Evolutionary conservation across 352 stramenopile species (phyloP).

Genomic region (Pseudoperonospora humuli): DNA sequence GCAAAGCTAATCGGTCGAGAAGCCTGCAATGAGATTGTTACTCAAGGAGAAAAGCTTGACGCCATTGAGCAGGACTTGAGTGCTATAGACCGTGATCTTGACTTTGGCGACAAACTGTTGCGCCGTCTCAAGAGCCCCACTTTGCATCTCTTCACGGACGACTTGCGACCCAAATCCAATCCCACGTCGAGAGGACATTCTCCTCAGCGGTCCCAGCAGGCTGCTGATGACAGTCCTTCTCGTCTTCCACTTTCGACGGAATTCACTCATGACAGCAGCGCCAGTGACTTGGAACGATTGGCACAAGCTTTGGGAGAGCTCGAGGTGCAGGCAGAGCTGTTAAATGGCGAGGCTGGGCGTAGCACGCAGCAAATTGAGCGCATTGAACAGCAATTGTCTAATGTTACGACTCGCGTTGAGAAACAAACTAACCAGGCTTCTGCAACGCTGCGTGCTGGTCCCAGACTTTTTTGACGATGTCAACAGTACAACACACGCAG

Average conservation of each 20-base stretch:
- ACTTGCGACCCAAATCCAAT: slow-evolving; percentile 15
- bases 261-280: slow-evolving; percentile 7
- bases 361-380: slow-evolving; percentile 70
- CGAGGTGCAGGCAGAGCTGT: slow-evolving; percentile 53
- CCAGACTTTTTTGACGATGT: slow-evolving; percentile 32
- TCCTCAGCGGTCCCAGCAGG: slow-evolving; percentile 14
- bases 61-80: too few species aligned
- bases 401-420: slow-evolving; percentile 60
- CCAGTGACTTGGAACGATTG: slow-evolving; percentile 55
- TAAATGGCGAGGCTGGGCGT: slow-evolving; percentile 59
- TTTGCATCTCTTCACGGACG: slow-evolving; percentile 59
- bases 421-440: slow-evolving; percentile 63
- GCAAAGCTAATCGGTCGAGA: slow-evolving; percentile 62
- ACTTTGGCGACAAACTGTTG: slow-evolving; percentile 75
- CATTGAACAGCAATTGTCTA: slow-evolving; percentile 55
- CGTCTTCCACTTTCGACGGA: slow-evolving; percentile 8
- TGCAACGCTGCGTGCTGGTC: slow-evolving; percentile 26
- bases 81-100: too few species aligned
- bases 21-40: slow-evolving; percentile 64
- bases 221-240: slow-evolving; percentile 4
- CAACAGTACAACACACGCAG: slow-evolving; percentile 1
- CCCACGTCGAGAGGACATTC: slow-evolving; percentile 9
- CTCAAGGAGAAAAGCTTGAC: slow-evolving; percentile 71
- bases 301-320: slow-evolving; percentile 56
- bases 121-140: slow-evolving; percentile 59